phyloP scores from a whole-genome alignment of 2,329 filamentous ascomycete genomes.

The Alternaria brassicicola region DNA sequence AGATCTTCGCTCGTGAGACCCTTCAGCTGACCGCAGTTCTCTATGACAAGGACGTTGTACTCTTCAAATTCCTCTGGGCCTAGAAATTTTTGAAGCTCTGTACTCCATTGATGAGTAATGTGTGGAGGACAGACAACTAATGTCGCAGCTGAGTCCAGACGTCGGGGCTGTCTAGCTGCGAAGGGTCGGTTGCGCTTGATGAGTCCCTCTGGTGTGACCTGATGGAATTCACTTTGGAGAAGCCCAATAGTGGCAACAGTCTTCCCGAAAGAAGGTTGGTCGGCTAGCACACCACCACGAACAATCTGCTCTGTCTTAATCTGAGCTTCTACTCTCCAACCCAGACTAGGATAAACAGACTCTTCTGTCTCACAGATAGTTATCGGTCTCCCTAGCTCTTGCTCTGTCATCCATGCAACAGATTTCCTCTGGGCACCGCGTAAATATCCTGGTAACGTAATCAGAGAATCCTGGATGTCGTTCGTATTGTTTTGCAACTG shows the following conservation, averaged over 20 bases:
- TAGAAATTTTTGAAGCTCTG: slow-evolving; percentile 61
- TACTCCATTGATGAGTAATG: slow-evolving; percentile 63
- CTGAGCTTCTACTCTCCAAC: slow-evolving; percentile 64
- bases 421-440: slow-evolving; percentile 61
- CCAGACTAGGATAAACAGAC: slow-evolving; percentile 55
- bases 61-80: slow-evolving; percentile 31
- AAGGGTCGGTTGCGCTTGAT: slow-evolving; percentile 18
- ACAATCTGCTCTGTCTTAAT: slow-evolving; percentile 52
- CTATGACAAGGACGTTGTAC: slow-evolving; percentile 56
- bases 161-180: slow-evolving; percentile 14
- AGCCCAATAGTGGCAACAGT: slow-evolving; percentile 66
- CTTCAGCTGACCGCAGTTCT: slow-evolving; percentile 48
- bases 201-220: slow-evolving; percentile 13
- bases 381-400: slow-evolving; percentile 54
- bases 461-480: slow-evolving; percentile 30
- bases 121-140: slow-evolving; percentile 64
- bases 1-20: slow-evolving; percentile 51
- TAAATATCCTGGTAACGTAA: slow-evolving; percentile 47
- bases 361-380: slow-evolving; percentile 62
- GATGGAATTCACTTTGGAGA: slow-evolving; percentile 55
- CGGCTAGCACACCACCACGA: slow-evolving; percentile 67
- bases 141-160: slow-evolving; percentile 55
- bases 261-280: slow-evolving; percentile 70
- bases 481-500: slow-evolving; percentile 52
- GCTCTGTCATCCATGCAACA: slow-evolving; percentile 64